Conservation (phyloP, 805 yeast genomes). For the Grigorovia humatica region DNA sequence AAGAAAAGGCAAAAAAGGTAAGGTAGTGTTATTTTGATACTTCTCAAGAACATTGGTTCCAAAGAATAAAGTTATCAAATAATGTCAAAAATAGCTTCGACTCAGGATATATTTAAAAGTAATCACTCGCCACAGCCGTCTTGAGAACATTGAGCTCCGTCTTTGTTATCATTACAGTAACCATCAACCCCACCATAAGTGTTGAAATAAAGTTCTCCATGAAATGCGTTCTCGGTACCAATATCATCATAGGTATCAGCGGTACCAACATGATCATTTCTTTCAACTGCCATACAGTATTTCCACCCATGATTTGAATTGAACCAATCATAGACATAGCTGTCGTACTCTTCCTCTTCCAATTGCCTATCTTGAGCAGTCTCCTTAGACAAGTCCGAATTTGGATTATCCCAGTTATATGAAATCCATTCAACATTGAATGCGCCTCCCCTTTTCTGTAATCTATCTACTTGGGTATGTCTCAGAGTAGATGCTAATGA, state of each 20-base stretch:
- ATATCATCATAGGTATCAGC: constrained; percentile 5
- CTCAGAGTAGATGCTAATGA: too few relatives aligned
- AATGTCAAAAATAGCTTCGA: too few relatives aligned
- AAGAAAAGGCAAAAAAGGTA: too few relatives aligned
- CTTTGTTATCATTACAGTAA: constrained; percentile 6
- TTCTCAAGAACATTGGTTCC: too few relatives aligned
- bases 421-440: not conserved
- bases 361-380: not conserved
- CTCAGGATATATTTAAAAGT: too few relatives aligned
- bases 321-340: constrained; percentile 1
- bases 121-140: not conserved
- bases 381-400: not conserved
- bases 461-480: too few relatives aligned
- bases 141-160: constrained; percentile 2
- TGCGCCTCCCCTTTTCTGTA: not conserved
- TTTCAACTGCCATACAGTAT: constrained; percentile 3
- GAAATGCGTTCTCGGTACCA: constrained; percentile 5
- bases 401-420: not conserved
- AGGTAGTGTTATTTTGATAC: too few relatives aligned
- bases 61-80: too few relatives aligned
- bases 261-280: constrained; percentile 1
- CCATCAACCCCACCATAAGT: constrained; percentile 10
- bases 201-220: constrained; percentile 9
- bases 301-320: constrained; percentile 5
- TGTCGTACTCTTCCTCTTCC: not conserved